Evolutionary conservation across 352 stramenopile genomes (phyloP).

Genomic region (Phytophthora podocarpi): DNA sequence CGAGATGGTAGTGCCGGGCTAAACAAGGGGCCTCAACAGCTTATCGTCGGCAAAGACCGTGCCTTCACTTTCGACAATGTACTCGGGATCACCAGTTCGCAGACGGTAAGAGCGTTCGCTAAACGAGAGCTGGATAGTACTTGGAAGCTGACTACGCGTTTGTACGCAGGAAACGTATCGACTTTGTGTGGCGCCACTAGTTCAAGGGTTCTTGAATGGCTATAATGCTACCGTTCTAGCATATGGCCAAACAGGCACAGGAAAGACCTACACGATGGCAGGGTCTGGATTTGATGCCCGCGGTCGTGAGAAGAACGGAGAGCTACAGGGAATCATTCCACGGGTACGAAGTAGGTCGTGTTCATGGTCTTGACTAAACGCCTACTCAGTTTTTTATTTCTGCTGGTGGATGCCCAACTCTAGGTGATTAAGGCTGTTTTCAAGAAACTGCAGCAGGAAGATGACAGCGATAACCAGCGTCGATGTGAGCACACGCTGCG

Average conservation of each 20-base stretch:
- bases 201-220: conserved; percentile 81
- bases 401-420: neutral
- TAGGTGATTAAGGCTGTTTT: conserved; percentile 80
- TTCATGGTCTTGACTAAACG: neutral
- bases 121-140: neutral
- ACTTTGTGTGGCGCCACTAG: conserved; percentile 63
- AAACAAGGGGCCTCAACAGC: conserved; percentile 48
- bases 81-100: conserved; percentile 71
- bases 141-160: neutral
- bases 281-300: conserved; percentile 54
- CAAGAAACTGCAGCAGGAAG: conserved; percentile 52
- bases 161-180: conserved; percentile 66
- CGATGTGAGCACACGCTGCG: conserved; percentile 84
- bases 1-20: neutral
- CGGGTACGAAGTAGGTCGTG: conserved; percentile 49
- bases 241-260: conserved; percentile 89
- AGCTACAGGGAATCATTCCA: conserved; percentile 85
- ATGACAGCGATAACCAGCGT: conserved; percentile 37
- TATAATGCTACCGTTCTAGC: conserved; percentile 87
- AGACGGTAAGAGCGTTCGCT: conserved; percentile 44
- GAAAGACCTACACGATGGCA: conserved; percentile 97
- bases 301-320: conserved; percentile 60
- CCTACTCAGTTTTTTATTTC: too few relatives aligned
- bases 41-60: conserved; percentile 84
- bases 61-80: conserved; percentile 92